Evolutionary conservation across 2,329 filamentous ascomycete genomes (phyloP).

Genomic region (Coleophoma crateriformis): DNA sequence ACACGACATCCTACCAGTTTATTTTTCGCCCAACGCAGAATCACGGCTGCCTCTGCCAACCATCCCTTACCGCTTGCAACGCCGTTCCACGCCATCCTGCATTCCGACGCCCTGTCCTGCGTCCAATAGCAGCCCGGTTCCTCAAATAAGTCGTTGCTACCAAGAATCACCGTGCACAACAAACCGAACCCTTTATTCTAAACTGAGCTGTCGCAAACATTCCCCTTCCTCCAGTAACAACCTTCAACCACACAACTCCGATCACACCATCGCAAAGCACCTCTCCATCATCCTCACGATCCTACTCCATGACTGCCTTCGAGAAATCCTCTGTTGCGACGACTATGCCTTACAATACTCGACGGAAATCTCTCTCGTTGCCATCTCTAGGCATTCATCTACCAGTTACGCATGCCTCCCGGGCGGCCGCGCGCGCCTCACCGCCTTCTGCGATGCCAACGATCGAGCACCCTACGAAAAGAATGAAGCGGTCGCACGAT

Average conservation of each 20-base stretch:
- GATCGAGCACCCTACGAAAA: constrained; percentile 48
- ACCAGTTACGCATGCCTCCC: constrained; percentile 58
- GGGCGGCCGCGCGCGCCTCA: constrained; percentile 38
- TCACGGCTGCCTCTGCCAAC: background rate
- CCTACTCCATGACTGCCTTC: constrained; percentile 8
- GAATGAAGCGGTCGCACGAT: constrained; percentile 73
- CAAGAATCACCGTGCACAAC: constrained; percentile 24
- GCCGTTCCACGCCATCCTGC: constrained; percentile 16
- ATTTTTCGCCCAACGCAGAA: background rate
- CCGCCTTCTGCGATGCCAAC: constrained; percentile 25
- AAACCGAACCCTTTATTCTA: constrained; percentile 12
- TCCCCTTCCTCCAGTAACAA: constrained; percentile 4
- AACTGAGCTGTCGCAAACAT: constrained; percentile 17
- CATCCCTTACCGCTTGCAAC: background rate
- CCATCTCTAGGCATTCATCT: constrained; percentile 90
- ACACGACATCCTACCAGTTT: too few species aligned
- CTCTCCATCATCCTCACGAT: background rate
- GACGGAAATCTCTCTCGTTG: constrained; percentile 90
- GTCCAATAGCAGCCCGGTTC: constrained; percentile 13
- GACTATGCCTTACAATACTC: constrained; percentile 91
- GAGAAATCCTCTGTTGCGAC: constrained; percentile 2
- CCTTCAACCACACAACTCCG: constrained; percentile 3
- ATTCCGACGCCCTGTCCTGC: constrained; percentile 19
- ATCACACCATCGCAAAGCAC: constrained; percentile 1
- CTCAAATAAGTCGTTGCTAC: constrained; percentile 17